These are phyloP conservation scores for Biscutella laevigata DNA, from an alignment of 441 rosid genomes.

Conservation along the genomic window DNA sequence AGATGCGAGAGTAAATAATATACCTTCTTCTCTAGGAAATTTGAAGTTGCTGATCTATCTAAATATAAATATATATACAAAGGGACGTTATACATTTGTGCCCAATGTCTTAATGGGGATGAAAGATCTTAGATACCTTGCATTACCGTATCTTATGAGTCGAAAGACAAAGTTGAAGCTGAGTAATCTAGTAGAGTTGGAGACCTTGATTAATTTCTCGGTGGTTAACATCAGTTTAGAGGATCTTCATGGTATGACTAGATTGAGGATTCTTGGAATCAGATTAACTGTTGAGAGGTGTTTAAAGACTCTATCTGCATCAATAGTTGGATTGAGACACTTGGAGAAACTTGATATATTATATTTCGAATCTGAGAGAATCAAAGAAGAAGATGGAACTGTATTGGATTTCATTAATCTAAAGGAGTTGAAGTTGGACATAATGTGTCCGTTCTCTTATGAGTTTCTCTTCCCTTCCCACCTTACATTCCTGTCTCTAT, in stretches of 20 bases:
- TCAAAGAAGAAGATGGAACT: no score
- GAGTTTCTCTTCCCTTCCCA: no score
- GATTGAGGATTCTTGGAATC: not conserved
- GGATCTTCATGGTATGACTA: not conserved
- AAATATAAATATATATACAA: no score
- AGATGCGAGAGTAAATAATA: not conserved
- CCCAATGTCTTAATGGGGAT: not conserved
- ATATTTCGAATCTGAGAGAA: no score
- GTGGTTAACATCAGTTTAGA: not conserved
- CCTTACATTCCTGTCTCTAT: no score
- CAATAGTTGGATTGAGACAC: not conserved
- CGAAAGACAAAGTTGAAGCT: not conserved
- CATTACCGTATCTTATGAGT: fast-evolving
- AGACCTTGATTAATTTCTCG: not conserved
- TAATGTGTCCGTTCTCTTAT: no score
- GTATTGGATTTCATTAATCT: no score
- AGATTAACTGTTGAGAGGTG: not conserved
- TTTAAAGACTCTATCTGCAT: not conserved
- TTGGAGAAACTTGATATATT: not conserved
- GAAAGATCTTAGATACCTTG: not conserved
- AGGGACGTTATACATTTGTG: not conserved
- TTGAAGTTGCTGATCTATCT: not conserved
- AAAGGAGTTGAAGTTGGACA: no score
- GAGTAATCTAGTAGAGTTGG: no score
- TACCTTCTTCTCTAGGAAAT: not conserved